Base-by-base conservation (phyloP, 768 basidiomycete species). In the Nidularia sp. region DNA sequence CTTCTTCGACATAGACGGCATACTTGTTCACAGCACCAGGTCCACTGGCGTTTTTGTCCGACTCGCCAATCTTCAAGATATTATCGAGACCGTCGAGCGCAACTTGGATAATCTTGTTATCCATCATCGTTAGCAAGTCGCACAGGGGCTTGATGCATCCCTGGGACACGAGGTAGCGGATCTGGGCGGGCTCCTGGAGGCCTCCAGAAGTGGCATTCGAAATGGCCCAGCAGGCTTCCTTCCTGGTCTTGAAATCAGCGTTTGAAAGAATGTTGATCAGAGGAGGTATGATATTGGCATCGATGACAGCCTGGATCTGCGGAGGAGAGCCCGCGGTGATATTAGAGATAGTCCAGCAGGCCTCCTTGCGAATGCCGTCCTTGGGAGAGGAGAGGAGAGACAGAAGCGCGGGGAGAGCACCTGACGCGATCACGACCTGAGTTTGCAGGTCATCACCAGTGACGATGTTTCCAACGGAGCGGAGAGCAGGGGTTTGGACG, bases 311-410 rank as follows among this genome's bases (percentile, higher is more conserved):
- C 70, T 98, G 96, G 61, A 99, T 99, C 73, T 99, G 97, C 60
- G 88, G 87, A 22, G 97, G 93, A 45, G 90, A 93, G 45, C 97
- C 97, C 35, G 97, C 97, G 45, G 97, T 99, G 66, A 99, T 81
- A 72, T 99, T 99, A 45, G 93, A 97, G 64, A 99, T 98, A 13
- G 97, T 99, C 97, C 97, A 99, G 74, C 97, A 99, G 25, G 97
- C 96, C 70, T 99, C 96, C 77, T 99, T 99, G 63, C 96, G 83
- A 63, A 99, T 99, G 45, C 95, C 97, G 58, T 99, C 97, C 75
- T 99, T 99, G 31, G 95, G 92, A 22, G 95, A 98, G 2, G 91
- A 93, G 50, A 99, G 79, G 18, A 99, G 79, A 22, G 91, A 86
- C 42, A 99, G 84, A 46, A 99, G 83, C 4, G 97, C 97, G 3